phyloP scores from a whole-genome alignment of 1,284 basidiomycete species.

The Mycosarcoma maydis region DNA sequence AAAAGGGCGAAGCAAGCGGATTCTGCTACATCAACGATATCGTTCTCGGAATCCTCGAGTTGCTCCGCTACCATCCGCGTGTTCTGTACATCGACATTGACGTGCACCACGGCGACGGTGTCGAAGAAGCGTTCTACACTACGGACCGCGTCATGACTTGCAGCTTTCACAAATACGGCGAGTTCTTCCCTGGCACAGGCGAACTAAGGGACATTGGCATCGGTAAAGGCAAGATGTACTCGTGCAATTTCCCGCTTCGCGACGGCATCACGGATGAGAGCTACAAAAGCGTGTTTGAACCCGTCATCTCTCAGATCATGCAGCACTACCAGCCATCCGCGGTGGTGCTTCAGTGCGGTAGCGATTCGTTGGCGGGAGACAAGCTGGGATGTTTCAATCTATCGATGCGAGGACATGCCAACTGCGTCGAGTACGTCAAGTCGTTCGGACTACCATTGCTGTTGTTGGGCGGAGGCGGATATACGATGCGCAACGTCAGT shows the following conservation, averaged over 20 bases:
- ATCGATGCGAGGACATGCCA: slow-evolving; percentile 96
- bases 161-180: slow-evolving; percentile 98
- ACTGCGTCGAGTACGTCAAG: slow-evolving; percentile 96
- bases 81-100: slow-evolving; percentile 99
- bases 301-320: slow-evolving; percentile 94
- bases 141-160: slow-evolving; percentile 99
- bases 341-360: slow-evolving; percentile 96
- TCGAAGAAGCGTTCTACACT: slow-evolving; percentile 99
- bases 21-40: slow-evolving; percentile 99
- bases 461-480: slow-evolving; percentile 94
- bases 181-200: slow-evolving; percentile 98
- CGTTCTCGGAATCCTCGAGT: slow-evolving; percentile 93
- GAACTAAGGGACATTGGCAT: slow-evolving; percentile 94
- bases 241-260: slow-evolving; percentile 92
- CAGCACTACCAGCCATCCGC: slow-evolving; percentile 94
- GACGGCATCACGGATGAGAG: slow-evolving; percentile 96
- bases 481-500: slow-evolving; percentile 97
- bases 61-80: slow-evolving; percentile 89
- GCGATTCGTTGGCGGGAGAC: slow-evolving; percentile 97
- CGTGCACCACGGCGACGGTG: slow-evolving; percentile 98
- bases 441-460: slow-evolving; percentile 92
- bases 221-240: slow-evolving; percentile 77
- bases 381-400: slow-evolving; percentile 96
- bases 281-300: slow-evolving; percentile 94
- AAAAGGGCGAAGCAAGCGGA: slow-evolving; percentile 97